Base-by-base conservation (phyloP, 257 asterid genomes). In the Gynochthodes officinalis region DNA sequence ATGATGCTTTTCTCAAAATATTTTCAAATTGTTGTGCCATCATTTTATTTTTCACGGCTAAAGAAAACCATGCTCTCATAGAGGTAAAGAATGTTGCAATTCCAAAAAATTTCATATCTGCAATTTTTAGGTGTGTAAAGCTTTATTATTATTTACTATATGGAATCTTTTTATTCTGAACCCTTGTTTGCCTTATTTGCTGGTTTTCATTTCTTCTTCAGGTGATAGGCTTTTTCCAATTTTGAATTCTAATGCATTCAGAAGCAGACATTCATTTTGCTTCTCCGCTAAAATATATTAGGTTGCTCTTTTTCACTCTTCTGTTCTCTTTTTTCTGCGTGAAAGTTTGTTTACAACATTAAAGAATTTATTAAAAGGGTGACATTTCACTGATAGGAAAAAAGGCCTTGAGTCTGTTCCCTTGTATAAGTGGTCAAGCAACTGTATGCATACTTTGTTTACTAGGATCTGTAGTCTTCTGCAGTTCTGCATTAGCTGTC, bases 161-260 rank as follows among this genome's bases (percentile, higher is more conserved):
- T 83, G 23, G 64, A 63, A 82, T 76, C n/a, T 37, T 15, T 74
- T 82, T n/a, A n/a, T n/a, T n/a, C n/a, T n/a, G n/a, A n/a, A n/a
- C n/a, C n/a, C n/a, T n/a, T n/a, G n/a, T n/a, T n/a, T n/a, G n/a
- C n/a, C n/a, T n/a, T n/a, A n/a, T n/a, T n/a, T 21, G 39, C n/a
- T 21, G n/a, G 52, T 39, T 64, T 52, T 64, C n/a, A 0, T 39
- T 37, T 37, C 23, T 37, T 18, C 11, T 37, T 62, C 7, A 0
- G 30, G 33, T 55, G 8, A 35, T 64, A 15, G 44, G 39, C 52
- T 3, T 39, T 64, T 15, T 40, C 9, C 70, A 11, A 13, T 40
- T 7, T n/a, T n/a, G n/a, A 13, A 42, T 42, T 64, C 30, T 37
- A 63, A 19, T 64, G 35, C 37, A 23, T 40, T 39, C 30, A 2